phyloP scores from a whole-genome alignment of 106 monocot genomes.

The Iris macrosiphon region DNA sequence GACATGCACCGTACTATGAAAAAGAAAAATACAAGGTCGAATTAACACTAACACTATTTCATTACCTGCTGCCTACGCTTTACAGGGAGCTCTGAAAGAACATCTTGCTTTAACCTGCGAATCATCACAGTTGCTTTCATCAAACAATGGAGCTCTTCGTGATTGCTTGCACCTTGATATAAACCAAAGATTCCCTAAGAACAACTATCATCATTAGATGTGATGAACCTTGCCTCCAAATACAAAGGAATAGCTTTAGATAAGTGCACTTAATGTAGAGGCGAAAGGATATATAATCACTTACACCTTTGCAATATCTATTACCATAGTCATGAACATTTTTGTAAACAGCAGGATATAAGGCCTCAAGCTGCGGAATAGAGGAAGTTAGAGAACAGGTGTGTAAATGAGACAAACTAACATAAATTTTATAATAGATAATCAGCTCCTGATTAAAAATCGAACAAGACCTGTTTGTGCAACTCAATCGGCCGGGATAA shows the following conservation, averaged over 20 bases:
- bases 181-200: conserved; percentile 78
- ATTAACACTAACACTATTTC: no score
- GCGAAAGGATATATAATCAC: conserved; percentile 15
- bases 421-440: neutral
- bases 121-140: conserved; percentile 99
- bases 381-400: neutral
- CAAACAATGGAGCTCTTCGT: conserved; percentile 91
- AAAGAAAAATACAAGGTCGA: no score
- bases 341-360: conserved; percentile 85
- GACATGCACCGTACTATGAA: no score
- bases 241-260: neutral
- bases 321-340: conserved; percentile 94
- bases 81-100: conserved; percentile 74
- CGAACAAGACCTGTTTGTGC: conserved; percentile 70
- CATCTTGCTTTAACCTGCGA: conserved; percentile 94
- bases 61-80: conserved; percentile 92
- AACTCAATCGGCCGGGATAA: conserved; percentile 96
- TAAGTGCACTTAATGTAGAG: neutral
- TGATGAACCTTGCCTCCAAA: neutral
- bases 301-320: conserved; percentile 96
- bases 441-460: neutral
- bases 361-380: conserved; percentile 70
- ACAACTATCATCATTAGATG: neutral
- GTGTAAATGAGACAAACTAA: neutral
- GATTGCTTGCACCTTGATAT: conserved; percentile 97